Evolutionary conservation across 2,329 filamentous ascomycete species (phyloP), one percentile per base, ranked within the genome.

Genomic region (Colletotrichum siamense): DNA sequence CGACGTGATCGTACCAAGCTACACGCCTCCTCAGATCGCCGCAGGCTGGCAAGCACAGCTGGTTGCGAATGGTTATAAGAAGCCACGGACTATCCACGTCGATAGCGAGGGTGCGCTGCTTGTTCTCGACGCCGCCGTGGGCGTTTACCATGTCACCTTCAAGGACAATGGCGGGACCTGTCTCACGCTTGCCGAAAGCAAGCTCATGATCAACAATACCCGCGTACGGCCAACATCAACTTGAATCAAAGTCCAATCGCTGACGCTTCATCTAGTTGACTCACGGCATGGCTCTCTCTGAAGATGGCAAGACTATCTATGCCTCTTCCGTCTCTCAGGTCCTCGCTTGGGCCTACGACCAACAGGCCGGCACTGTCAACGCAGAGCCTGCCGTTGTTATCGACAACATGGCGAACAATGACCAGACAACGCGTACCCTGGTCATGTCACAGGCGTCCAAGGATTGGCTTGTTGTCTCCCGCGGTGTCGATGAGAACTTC

Each of bases 381-480:
- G 78, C 81, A 61, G 88, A 87, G 66, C 86, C 86, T 75, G 91
- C 88, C 5, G 76, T 95, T 6, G 86, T 96, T 63, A 86, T 85
- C 49, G 91, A 91, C 78, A 75, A 75, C 63, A 78, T 78, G 77
- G 87, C 80, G 79, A 89, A 89, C 75, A 83, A 86, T 7, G 93
- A 92, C 65, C 93, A 95, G 79, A 90, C 87, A 8, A 93, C 93
- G 0, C 89, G 94, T 44, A 95, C 94, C 0, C 86, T 96, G 2
- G 87, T 95, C 52, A 84, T 94, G 16, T 92, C 93, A 0, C 81
- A 85, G 18, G 87, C 88, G 36, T 84, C 87, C 9, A 88, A 91
- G 0, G 90, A 89, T 24, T 85, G 90, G 77, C 86, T 96, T 6
- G 83, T 95, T 61, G 89, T 95, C 55, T 94, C 91, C 55, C 89